These are phyloP conservation scores for Alternaria longipes DNA, from an alignment of 2,329 filamentous ascomycete species.

Conservation along the genomic window DNA sequence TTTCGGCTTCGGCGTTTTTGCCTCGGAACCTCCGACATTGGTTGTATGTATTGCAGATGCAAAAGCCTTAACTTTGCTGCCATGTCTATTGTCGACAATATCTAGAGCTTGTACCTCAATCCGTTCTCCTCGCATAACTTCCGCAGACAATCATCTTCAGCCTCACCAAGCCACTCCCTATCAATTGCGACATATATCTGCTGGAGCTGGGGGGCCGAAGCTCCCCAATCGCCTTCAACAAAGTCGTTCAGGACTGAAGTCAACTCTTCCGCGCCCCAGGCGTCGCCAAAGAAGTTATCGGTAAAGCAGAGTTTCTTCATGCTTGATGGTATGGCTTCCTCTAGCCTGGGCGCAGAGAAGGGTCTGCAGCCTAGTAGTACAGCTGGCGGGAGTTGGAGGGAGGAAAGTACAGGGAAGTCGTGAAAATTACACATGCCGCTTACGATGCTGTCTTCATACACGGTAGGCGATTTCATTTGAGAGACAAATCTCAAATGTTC, in stretches of 20 bases:
- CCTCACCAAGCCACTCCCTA: neutral
- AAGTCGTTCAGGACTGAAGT: neutral
- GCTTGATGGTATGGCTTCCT: neutral
- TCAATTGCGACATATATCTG: neutral
- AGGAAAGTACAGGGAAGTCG: neutral
- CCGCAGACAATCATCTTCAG: neutral
- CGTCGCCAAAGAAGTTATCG: neutral
- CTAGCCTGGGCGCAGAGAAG: neutral
- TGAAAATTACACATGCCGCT: neutral
- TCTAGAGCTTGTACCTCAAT: neutral
- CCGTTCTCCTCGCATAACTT: neutral
- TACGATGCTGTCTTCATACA: neutral
- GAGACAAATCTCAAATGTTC: neutral
- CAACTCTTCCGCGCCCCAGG: neutral
- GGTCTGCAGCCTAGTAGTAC: neutral
- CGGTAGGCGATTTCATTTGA: neutral
- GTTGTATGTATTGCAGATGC: neutral
- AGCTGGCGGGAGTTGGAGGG: neutral
- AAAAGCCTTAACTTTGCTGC: neutral
- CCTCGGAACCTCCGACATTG: neutral
- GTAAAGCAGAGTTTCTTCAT: slow-evolving; percentile 1
- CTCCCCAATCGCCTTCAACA: neutral
- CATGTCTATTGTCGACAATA: neutral
- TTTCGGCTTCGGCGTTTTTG: neutral
- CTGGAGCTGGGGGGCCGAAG: neutral